Conservation (phyloP, 2,329 filamentous ascomycete genomes). For the Aaosphaeria pasadenensis region DNA sequence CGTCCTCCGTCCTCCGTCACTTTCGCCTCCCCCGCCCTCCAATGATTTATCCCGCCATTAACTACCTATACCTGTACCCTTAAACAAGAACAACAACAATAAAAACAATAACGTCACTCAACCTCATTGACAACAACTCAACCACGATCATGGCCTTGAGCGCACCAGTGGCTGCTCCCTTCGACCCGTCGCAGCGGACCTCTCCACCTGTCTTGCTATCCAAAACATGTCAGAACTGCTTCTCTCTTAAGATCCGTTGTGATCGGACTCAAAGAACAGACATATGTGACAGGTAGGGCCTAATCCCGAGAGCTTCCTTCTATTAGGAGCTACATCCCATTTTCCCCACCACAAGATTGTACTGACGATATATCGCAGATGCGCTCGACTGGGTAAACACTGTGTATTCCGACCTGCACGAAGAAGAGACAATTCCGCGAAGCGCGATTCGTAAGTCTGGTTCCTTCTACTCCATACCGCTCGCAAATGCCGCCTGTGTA, state of each 20-base stretch:
- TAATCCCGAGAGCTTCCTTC: background rate
- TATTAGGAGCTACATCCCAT: background rate
- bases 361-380: conserved; percentile 18
- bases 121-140: background rate
- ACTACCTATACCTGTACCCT: too few relatives aligned
- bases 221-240: conserved; percentile 34
- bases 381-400: conserved; percentile 34
- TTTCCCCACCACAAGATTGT: background rate
- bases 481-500: background rate
- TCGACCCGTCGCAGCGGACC: conserved; percentile 5
- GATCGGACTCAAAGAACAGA: conserved; percentile 22
- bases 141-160: conserved; percentile 8
- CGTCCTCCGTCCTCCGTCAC: too few relatives aligned
- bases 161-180: background rate
- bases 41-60: too few relatives aligned
- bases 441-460: conserved; percentile 29
- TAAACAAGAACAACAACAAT: background rate
- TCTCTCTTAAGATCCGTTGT: conserved; percentile 29
- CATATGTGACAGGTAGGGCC: conserved; percentile 24
- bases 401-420: conserved; percentile 36
- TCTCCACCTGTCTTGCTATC: conserved; percentile 17
- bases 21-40: too few relatives aligned
- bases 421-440: conserved; percentile 35
- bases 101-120: background rate
- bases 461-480: background rate